Conservation (phyloP, 371 early-diverging fungal genomes). For the Mucor mucedo region DNA sequence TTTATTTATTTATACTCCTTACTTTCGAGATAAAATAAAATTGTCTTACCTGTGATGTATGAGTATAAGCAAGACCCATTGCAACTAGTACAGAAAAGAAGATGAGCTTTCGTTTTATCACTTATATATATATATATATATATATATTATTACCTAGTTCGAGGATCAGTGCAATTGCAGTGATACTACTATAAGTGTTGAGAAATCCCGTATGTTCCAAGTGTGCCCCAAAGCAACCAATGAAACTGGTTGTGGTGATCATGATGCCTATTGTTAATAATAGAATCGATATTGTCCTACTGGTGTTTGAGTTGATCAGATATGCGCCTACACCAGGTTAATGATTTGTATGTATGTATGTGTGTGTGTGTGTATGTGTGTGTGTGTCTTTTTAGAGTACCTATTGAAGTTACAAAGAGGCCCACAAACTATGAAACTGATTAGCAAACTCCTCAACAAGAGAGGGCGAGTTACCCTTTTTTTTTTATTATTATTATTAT, state of each 20-base stretch:
- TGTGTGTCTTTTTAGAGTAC: too few species aligned
- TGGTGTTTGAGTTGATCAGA: slow-evolving; percentile 36
- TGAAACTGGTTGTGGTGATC: slow-evolving; percentile 34
- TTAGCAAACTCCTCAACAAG: too few species aligned
- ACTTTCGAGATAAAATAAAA: background rate
- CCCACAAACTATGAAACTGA: slow-evolving; percentile 24
- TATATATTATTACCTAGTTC: too few species aligned
- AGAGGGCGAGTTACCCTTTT: too few species aligned
- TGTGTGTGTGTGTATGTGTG: too few species aligned
- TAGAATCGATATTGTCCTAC: slow-evolving; percentile 28
- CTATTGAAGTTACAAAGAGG: slow-evolving; percentile 27
- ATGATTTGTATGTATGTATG: background rate
- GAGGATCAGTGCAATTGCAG: slow-evolving; percentile 34
- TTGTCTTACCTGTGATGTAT: slow-evolving; percentile 21
- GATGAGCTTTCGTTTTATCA: background rate
- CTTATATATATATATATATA: too few species aligned
- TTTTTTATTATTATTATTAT: background rate
- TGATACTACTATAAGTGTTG: slow-evolving; percentile 37
- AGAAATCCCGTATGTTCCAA: slow-evolving; percentile 41
- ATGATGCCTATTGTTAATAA: slow-evolving; percentile 32
- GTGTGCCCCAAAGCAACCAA: slow-evolving; percentile 45
- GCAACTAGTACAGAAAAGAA: background rate
- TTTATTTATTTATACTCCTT: background rate
- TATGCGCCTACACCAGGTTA: slow-evolving; percentile 35
- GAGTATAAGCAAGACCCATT: slow-evolving; percentile 18